Percentiles rank a stretch among this genome's conserved stretches.
phyloP scores from a whole-genome alignment of 2,329 filamentous ascomycete genomes.

The Coniochaeta sp. region DNA sequence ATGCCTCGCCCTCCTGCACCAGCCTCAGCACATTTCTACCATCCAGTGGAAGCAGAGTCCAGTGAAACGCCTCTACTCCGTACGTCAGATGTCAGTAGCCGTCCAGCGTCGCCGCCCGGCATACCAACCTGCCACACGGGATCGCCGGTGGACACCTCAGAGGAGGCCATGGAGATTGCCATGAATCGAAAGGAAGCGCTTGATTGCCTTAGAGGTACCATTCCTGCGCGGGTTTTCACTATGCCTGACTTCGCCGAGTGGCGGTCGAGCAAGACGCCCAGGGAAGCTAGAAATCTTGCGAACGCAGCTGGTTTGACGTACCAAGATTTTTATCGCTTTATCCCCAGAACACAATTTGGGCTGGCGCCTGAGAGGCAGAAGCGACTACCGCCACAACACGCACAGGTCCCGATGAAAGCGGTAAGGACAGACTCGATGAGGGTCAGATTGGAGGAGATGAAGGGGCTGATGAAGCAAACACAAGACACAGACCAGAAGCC shows the following conservation, averaged over 20 bases:
- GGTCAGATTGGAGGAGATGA: neutral
- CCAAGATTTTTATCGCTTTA: neutral
- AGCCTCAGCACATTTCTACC: neutral
- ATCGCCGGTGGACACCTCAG: neutral
- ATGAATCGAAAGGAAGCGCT: neutral
- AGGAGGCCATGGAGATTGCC: neutral
- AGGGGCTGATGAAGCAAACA: neutral
- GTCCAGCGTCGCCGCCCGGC: neutral
- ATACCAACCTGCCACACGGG: neutral
- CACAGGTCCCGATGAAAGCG: neutral
- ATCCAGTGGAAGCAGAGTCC: neutral
- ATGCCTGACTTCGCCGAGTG: neutral
- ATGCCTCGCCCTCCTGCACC: neutral
- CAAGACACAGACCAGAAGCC: neutral
- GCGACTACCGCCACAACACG: neutral
- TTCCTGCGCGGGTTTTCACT: neutral
- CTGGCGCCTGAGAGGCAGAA: neutral
- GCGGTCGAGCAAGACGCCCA: neutral
- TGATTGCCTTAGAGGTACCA: neutral
- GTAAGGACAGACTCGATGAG: neutral
- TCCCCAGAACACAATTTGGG: neutral
- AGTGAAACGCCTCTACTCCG: neutral
- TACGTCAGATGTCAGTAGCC: neutral
- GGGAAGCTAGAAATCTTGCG: neutral
- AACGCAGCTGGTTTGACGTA: neutral